Percentiles rank a stretch among this genome's conserved stretches.
Conservation (phyloP, 176 grass and related monocot genomes). For the Carex parvula region DNA sequence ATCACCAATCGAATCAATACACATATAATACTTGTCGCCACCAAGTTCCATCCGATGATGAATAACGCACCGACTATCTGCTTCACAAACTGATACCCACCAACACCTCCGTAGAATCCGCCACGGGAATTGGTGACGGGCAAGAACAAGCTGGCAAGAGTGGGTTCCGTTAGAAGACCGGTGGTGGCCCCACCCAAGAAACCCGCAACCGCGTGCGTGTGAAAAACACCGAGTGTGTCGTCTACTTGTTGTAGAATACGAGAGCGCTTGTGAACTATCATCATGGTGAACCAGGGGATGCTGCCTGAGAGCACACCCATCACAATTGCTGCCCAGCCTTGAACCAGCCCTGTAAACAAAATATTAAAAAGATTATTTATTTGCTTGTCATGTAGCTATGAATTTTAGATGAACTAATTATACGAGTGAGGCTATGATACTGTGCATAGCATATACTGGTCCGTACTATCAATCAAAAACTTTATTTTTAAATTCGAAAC, state of each 20-base stretch:
- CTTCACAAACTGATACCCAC: conserved; percentile 51
- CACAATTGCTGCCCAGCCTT: conserved; percentile 83
- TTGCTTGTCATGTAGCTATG: too few relatives aligned
- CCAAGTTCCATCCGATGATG: conserved; percentile 71
- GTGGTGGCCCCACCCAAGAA: conserved; percentile 73
- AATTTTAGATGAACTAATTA: not conserved
- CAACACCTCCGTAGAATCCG: conserved; percentile 63
- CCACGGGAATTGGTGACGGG: conserved; percentile 65
- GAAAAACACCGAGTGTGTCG: conserved; percentile 92
- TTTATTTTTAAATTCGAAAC: too few relatives aligned
- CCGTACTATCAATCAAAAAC: too few relatives aligned
- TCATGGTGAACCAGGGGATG: conserved; percentile 99
- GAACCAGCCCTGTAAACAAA: conserved; percentile 53
- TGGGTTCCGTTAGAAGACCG: conserved; percentile 80
- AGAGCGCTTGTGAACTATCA: conserved; percentile 93
- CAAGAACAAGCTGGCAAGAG: conserved; percentile 60
- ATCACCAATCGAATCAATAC: conserved; percentile 35
- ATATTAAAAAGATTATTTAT: not conserved
- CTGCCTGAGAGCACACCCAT: conserved; percentile 82
- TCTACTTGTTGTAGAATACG: conserved; percentile 65
- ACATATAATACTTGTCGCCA: conserved; percentile 64
- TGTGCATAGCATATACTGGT: too few relatives aligned
- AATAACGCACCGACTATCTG: conserved; percentile 76
- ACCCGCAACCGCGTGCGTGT: conserved; percentile 90
- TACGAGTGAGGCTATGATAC: too few relatives aligned